A percentile compares a stretch with the other conserved stretches of the same genome.
These are phyloP conservation scores for Xylaria bambusicola DNA, from an alignment of 495 filamentous ascomycete genomes.

Conservation along the genomic window DNA sequence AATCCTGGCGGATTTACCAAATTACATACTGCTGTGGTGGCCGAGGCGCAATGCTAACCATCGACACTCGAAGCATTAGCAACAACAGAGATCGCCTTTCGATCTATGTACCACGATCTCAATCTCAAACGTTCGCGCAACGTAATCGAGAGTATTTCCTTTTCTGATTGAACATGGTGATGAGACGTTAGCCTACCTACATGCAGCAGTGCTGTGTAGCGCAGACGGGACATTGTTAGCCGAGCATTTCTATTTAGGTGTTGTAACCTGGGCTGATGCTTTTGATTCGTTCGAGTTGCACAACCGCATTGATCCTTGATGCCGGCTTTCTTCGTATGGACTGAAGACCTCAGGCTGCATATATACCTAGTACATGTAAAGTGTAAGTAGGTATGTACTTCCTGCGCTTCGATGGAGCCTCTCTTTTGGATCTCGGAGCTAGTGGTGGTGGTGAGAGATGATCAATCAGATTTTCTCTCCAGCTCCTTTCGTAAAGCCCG, in stretches of 20 bases:
- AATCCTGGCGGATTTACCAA: slow-evolving; percentile 14
- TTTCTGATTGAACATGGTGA: neutral
- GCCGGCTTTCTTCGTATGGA: slow-evolving; percentile 2
- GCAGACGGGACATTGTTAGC: neutral
- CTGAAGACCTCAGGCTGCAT: neutral
- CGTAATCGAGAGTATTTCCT: neutral
- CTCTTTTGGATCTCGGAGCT: neutral
- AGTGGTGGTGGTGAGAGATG: neutral
- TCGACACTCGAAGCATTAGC: too few relatives aligned
- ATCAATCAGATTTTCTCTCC: neutral
- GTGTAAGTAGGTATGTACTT: too few relatives aligned
- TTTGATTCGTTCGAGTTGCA: neutral
- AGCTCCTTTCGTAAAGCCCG: neutral
- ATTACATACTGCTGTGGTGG: neutral
- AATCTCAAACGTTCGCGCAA: neutral
- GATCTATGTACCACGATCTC: too few relatives aligned
- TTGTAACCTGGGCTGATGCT: neutral
- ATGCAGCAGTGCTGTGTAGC: neutral
- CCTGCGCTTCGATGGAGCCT: slow-evolving; percentile 7
- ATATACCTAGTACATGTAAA: neutral
- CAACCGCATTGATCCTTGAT: slow-evolving; percentile 1
- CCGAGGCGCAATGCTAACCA: neutral
- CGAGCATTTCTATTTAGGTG: neutral
- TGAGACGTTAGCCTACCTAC: neutral
- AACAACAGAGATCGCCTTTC: too few relatives aligned